Evolutionary conservation across 108 stramenopile species (phyloP).

Genomic region (Stephanodiscus minutulus): DNA sequence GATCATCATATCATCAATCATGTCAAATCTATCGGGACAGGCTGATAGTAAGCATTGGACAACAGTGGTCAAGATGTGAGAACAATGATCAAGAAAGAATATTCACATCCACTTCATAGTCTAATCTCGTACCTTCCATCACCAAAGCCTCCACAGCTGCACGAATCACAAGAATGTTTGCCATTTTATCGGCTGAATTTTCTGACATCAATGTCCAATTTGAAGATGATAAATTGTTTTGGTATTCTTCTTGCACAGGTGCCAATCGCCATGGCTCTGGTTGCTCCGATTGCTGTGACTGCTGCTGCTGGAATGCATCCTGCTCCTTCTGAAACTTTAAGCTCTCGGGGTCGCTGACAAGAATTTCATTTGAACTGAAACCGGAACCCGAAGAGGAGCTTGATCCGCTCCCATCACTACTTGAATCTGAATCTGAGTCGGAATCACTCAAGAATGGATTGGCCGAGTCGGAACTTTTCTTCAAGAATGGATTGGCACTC

Average conservation of each 20-base stretch:
- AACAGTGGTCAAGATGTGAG: not conserved
- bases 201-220: not conserved
- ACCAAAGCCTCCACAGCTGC: constrained; percentile 61
- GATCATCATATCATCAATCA: constrained; percentile 65
- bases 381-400: not conserved
- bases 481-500: constrained; percentile 1
- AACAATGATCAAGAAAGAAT: not conserved
- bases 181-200: not conserved
- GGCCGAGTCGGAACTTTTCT: not conserved
- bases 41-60: not conserved
- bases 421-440: not conserved
- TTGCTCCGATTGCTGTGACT: not conserved
- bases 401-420: not conserved
- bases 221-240: not conserved
- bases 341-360: not conserved
- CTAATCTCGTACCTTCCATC: constrained; percentile 26
- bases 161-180: constrained; percentile 23
- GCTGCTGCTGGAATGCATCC: not conserved
- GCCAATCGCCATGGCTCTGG: not conserved
- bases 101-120: not conserved
- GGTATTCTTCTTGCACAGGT: not conserved
- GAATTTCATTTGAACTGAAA: not conserved
- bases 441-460: constrained; percentile 6
- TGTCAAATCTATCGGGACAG: constrained; percentile 60
- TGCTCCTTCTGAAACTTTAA: not conserved